Base-by-base conservation (phyloP, 1,139 yeast genomes). In the Taphrina pruni region DNA sequence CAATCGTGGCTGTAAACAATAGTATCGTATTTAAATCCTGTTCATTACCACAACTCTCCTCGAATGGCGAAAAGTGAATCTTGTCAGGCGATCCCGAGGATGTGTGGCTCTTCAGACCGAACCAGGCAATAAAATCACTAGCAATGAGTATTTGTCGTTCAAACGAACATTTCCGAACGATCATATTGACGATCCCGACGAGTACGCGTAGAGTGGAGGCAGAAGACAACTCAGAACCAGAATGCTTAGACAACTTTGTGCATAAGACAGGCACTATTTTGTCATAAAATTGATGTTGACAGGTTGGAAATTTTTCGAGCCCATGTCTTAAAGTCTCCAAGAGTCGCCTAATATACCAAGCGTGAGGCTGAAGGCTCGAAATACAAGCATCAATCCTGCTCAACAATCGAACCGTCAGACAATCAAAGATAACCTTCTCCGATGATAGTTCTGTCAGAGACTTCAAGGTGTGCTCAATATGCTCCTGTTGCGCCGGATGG, bases 321-420 rank as follows among this genome's bases (percentile, higher is more conserved):
- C 69, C 74, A 6, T 71, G 62, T 35, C 71, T 57, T n/a, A 72
- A 65, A 1, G 74, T 61, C 9, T 69, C 65, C 46, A 72, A 45
- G 9, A 70, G 69, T 14, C 69, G 62, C 61, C 67, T 66, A 9
- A 36, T 14, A 20, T 54, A 54, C 43, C 54, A 26, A 36, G 12
- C 4, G 12, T 14, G 21, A 21, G 54, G 36, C 32, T 17, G 21
- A 3, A 2, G 11, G 6, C 45, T n/a, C 43, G 41, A 14, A 1
- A 54, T 38, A 9, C 58, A 54, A 11, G 58, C 21, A 14, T 75
- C 77, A 6, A 79, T 72, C 66, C 77, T 75, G 66, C 73, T 74
- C 43, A 79, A 66, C n/a, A 81, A 73, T 21, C 83, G 72, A 26
- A 78, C 75, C 20, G 76, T 74, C 39, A 81, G 72, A 2, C 75